Base-by-base conservation (phyloP, 225 moss, liverwort and hornwort genomes). In the Polytrichum formosum region DNA sequence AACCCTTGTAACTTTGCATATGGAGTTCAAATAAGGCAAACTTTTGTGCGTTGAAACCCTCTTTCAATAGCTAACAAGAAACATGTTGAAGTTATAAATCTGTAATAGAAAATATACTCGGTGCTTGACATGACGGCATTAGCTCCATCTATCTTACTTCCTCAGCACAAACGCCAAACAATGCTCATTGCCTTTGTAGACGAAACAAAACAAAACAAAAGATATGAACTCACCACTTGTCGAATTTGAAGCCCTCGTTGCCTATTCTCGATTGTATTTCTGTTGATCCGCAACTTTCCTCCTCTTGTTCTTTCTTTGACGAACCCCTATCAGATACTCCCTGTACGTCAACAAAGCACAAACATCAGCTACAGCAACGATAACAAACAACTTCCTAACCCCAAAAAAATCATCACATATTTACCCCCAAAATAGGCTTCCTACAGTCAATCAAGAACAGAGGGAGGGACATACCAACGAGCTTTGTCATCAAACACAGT, bases 241-340 rank as follows among this genome's bases (percentile, higher is more conserved):
- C 94, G 87, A 63, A 90, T 89, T 71, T 85, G 89, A 68, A 93
- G 78, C 22, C 93, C 86, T 63, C 87, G 88, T 69, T 91, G 92
- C 66, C 91, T 83, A 9, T 94, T 91, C 79, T 97, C 94, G 1
- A 83, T 17, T 37, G 67, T 66, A 31, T 89, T 89, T 91, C 67
- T 94, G 90, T 68, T 90, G 92, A 54, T 84, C 87, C 53, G 89
- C 96, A 77, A 81, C 77, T 76, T 92, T 87, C 46, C 97, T 81
- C 56, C 92, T 83, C 54, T 94, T 88, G 26, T 88, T 85, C 83
- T 97, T 97, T 33, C 97, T 83, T 77, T 90, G 88, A 58, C 83
- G 90, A 61, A 97, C 92, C 37, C 97, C 94, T 66, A 88, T 88
- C 69, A 97, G 66, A 71, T 82, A 94, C n/a, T 94, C 94, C 65